phyloP scores from a whole-genome alignment of 768 basidiomycete species.

The Coprinopsis sp. region DNA sequence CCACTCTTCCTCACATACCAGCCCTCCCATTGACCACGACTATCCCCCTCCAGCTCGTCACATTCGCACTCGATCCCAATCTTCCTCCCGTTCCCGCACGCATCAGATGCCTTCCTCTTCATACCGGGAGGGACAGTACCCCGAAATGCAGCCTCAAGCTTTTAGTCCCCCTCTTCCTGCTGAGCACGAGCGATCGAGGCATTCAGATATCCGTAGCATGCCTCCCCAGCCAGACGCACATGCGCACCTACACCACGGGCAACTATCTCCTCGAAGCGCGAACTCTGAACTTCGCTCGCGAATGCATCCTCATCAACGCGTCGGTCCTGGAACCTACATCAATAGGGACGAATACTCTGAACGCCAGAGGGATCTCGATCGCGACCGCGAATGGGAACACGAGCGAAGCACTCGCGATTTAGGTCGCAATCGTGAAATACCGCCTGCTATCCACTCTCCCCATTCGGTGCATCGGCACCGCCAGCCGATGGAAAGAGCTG shows the following conservation, averaged over 20 bases:
- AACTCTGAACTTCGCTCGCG: constrained; percentile 21
- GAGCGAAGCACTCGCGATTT: constrained; percentile 20
- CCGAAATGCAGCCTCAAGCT: constrained; percentile 43
- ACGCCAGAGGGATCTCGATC: constrained; percentile 39
- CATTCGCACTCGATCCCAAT: constrained; percentile 45
- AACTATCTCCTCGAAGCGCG: constrained; percentile 32
- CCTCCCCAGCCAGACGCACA: constrained; percentile 27
- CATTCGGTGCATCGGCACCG: constrained; percentile 34
- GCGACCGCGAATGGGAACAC: constrained; percentile 29
- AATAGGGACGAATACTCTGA: constrained; percentile 50
- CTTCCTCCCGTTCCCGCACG: constrained; percentile 48
- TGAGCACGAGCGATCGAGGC: constrained; percentile 43
- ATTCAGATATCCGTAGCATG: constrained; percentile 34
- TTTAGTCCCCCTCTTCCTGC: constrained; percentile 48
- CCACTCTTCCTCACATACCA: constrained; percentile 28
- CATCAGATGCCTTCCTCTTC: constrained; percentile 37
- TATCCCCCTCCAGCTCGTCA: constrained; percentile 36
- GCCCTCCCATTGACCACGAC: constrained; percentile 40
- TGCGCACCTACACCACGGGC: constrained; percentile 25
- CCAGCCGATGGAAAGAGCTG: constrained; percentile 23
- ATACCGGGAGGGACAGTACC: constrained; percentile 41
- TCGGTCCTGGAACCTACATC: constrained; percentile 58
- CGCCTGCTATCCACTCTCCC: constrained; percentile 34
- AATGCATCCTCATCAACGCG: constrained; percentile 61
- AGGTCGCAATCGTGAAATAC: constrained; percentile 15